phyloP scores from a whole-genome alignment of 352 stramenopile genomes.

The Pythium folliculosum region DNA sequence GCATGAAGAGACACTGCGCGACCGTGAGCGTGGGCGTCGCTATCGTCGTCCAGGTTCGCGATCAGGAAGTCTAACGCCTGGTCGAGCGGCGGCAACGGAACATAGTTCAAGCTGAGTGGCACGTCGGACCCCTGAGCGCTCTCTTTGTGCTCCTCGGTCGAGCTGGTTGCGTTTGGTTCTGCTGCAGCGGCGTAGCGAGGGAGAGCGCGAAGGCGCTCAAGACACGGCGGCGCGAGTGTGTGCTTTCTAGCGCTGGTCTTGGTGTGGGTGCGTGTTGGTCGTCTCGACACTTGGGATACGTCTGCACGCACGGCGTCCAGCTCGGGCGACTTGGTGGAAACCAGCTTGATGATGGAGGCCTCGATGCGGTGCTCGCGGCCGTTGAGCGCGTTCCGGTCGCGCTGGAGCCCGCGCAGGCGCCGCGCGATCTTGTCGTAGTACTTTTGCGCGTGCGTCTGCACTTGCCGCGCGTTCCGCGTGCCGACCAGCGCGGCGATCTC shows the following conservation, averaged over 20 bases:
- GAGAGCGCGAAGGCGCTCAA: neutral
- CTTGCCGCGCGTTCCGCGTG: conserved; percentile 48
- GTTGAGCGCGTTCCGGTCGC: neutral
- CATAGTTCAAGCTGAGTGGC: neutral
- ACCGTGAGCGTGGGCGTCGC: neutral
- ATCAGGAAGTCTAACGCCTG: conserved; percentile 12
- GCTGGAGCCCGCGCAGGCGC: conserved; percentile 41
- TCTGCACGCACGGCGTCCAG: neutral
- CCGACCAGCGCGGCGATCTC: conserved; percentile 26
- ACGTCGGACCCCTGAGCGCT: neutral
- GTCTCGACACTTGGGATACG: neutral
- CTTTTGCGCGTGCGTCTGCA: conserved; percentile 55
- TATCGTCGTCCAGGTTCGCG: neutral
- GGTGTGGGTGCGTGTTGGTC: too few species aligned
- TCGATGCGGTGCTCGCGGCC: conserved; percentile 15
- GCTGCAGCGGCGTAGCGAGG: neutral
- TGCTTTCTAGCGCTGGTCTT: neutral
- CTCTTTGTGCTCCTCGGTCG: neutral
- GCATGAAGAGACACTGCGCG: too few species aligned
- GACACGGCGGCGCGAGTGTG: conserved; percentile 8
- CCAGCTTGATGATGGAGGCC: neutral
- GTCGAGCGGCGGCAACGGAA: conserved; percentile 5
- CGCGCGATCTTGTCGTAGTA: conserved; percentile 76
- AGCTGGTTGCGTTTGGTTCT: neutral
- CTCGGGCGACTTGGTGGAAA: neutral